phyloP scores from a whole-genome alignment of 148 eudicot genomes.

The Rhododendron simsii region DNA sequence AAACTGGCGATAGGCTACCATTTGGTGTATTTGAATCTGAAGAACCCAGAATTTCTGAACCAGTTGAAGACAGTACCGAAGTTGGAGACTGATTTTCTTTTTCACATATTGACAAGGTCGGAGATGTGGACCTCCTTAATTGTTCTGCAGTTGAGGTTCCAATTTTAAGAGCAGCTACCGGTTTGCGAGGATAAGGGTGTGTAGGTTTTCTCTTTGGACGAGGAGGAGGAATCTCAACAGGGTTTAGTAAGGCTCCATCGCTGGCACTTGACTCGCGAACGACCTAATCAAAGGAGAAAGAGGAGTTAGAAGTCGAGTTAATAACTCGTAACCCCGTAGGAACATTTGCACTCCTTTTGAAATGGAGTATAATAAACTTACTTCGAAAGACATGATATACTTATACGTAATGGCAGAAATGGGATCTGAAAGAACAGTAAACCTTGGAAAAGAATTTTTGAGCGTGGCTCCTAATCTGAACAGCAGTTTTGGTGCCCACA shows the following conservation, averaged over 20 bases:
- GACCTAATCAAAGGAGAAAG: slow-evolving; percentile 40
- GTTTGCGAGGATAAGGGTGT: slow-evolving; percentile 92
- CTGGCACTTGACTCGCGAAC: slow-evolving; percentile 56
- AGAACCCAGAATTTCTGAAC: slow-evolving; percentile 42
- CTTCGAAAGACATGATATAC: slow-evolving; percentile 29
- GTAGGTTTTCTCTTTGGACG: slow-evolving; percentile 88
- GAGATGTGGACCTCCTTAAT: slow-evolving; percentile 41
- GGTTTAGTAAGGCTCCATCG: slow-evolving; percentile 32
- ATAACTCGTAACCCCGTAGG: slow-evolving; percentile 15
- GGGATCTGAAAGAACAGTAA: slow-evolving; percentile 30
- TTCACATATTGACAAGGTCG: slow-evolving; percentile 32
- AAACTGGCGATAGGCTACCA: slow-evolving; percentile 44
- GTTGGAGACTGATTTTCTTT: slow-evolving; percentile 70
- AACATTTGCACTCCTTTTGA: slow-evolving; percentile 33
- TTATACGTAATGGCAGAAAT: slow-evolving; percentile 29
- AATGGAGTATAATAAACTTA: slow-evolving; percentile 32
- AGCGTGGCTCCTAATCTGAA: slow-evolving; percentile 94
- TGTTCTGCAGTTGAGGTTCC: slow-evolving; percentile 30
- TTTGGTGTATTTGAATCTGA: slow-evolving; percentile 41
- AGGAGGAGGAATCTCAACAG: slow-evolving; percentile 90
- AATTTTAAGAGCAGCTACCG: slow-evolving; percentile 33
- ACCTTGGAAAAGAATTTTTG: slow-evolving; percentile 97
- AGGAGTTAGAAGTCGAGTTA: slow-evolving; percentile 8
- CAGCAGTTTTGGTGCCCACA: slow-evolving; percentile 91
- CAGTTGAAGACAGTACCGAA: slow-evolving; percentile 62